phyloP scores from a whole-genome alignment of 1,284 basidiomycete species.

The Pseudozyma sp. region DNA sequence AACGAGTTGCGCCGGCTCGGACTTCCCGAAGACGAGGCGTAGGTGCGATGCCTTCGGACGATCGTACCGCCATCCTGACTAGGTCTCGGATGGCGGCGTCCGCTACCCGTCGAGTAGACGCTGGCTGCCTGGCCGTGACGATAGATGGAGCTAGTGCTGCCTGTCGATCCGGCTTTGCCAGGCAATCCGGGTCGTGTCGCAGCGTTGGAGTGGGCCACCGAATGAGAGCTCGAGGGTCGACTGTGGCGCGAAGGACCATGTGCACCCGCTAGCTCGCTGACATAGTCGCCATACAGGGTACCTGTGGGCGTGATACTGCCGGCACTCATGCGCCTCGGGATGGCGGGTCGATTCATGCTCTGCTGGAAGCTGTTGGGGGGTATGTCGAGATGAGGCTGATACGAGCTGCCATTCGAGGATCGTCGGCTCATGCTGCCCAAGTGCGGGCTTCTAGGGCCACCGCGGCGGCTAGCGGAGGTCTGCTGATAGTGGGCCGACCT shows the following conservation, averaged over 20 bases:
- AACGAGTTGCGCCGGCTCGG: constrained; percentile 44
- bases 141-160: constrained; percentile 48
- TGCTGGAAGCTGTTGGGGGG: constrained; percentile 36
- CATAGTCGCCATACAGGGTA: constrained; percentile 47
- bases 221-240: constrained; percentile 57
- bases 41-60: constrained; percentile 55
- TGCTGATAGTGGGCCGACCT: constrained; percentile 36
- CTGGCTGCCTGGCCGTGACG: constrained; percentile 33
- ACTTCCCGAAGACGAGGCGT: constrained; percentile 43
- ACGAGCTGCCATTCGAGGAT: constrained; percentile 51
- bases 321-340: constrained; percentile 54
- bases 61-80: constrained; percentile 55
- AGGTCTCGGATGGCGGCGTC: constrained; percentile 36
- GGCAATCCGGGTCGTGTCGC: constrained; percentile 43
- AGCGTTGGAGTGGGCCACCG: constrained; percentile 31
- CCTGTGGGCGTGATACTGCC: constrained; percentile 64
- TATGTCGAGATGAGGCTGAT: constrained; percentile 25
- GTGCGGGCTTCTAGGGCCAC: constrained; percentile 40
- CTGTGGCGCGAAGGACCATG: constrained; percentile 34
- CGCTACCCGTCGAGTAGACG: constrained; percentile 50
- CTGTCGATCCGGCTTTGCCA: constrained; percentile 51
- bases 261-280: constrained; percentile 22
- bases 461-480: constrained; percentile 18
- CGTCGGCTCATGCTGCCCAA: constrained; percentile 49
- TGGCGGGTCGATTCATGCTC: constrained; percentile 44